phyloP scores from a whole-genome alignment of 441 rosid species.

The Jatropha multifida region DNA sequence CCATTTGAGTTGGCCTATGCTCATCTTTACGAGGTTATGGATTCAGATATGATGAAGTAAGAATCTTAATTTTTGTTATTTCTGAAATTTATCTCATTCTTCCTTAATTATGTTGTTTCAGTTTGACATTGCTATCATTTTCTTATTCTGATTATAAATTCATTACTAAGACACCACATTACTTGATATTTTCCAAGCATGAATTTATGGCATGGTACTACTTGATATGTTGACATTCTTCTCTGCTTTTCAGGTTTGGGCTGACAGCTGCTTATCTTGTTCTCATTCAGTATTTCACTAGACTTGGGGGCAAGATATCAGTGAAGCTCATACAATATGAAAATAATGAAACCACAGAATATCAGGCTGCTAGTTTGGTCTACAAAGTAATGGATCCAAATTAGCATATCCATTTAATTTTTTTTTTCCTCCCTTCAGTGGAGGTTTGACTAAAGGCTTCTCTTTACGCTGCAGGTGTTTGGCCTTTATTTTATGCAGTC shows the following conservation, averaged over 20 bases:
- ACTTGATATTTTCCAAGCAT: background rate
- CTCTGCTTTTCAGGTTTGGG: slow-evolving; percentile 63
- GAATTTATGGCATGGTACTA: background rate
- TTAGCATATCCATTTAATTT: slow-evolving; percentile 15
- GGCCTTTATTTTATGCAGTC: slow-evolving; percentile 98
- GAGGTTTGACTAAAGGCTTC: slow-evolving; percentile 16
- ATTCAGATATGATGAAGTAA: slow-evolving; percentile 64
- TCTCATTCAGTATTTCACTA: slow-evolving; percentile 77
- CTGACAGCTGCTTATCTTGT: slow-evolving; percentile 82
- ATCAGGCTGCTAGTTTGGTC: slow-evolving; percentile 80
- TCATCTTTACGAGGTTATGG: slow-evolving; percentile 73
- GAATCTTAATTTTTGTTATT: slow-evolving; percentile 27
- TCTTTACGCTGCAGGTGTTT: slow-evolving; percentile 65
- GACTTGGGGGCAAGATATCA: slow-evolving; percentile 77
- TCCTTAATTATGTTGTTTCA: background rate
- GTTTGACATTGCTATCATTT: too few species aligned
- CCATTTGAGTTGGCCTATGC: slow-evolving; percentile 97
- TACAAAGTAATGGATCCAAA: slow-evolving; percentile 64
- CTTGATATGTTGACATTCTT: slow-evolving; percentile 18
- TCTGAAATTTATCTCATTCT: background rate
- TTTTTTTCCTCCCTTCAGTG: background rate
- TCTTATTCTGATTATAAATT: background rate
- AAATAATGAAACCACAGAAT: slow-evolving; percentile 67
- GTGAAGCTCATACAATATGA: slow-evolving; percentile 77
- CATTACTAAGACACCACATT: background rate